phyloP scores from a whole-genome alignment of 345 rosid genomes.

The Gossypium stocksii region DNA sequence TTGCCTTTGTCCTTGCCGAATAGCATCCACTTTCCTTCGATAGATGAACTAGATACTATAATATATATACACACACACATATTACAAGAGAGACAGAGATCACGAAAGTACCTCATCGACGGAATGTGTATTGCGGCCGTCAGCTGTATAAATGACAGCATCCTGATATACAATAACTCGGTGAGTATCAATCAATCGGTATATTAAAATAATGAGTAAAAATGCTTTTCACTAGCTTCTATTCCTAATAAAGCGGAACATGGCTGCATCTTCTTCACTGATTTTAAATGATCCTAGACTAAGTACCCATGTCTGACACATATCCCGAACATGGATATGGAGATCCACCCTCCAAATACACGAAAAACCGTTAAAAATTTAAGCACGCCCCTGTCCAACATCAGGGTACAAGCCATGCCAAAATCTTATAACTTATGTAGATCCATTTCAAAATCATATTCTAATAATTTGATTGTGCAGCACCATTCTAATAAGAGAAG shows the following conservation, averaged over 20 bases:
- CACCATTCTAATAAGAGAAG: neutral
- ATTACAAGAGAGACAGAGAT: constrained; percentile 6
- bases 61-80: neutral
- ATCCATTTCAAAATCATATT: neutral
- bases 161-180: constrained; percentile 42
- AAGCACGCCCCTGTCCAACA: neutral
- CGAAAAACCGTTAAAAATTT: neutral
- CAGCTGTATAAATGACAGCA: constrained; percentile 86
- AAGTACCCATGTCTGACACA: neutral
- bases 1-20: neutral
- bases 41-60: neutral
- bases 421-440: neutral
- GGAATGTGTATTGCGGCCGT: constrained; percentile 69
- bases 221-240: neutral
- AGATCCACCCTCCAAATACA: neutral
- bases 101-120: constrained; percentile 68
- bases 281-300: neutral
- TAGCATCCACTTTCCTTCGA: neutral
- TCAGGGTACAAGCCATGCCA: neutral
- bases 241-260: neutral
- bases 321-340: neutral
- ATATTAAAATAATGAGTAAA: neutral
- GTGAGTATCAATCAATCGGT: constrained; percentile 7
- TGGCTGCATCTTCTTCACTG: neutral
- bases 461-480: neutral